Evolutionary conservation across 192 early-diverging fungal genomes (phyloP), one percentile per base, ranked within the genome.

Genomic region (Coemansia biformis): DNA sequence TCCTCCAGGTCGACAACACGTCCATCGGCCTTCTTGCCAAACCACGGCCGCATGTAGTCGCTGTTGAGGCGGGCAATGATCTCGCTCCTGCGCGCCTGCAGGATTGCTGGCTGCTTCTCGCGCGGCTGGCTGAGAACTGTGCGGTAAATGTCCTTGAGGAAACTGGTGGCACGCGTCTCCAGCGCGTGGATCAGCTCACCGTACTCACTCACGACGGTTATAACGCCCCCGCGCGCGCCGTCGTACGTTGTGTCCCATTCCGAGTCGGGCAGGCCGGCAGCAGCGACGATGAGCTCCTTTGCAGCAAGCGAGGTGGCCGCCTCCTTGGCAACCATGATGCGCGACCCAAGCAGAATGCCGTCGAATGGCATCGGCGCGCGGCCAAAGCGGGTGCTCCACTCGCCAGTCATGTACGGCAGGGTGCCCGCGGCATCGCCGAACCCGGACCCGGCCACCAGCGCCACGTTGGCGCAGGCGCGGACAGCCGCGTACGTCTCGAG

Each of bases 111-210:
- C 42, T 84, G 86, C 72, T 92, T 86, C 29, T 91, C 89, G 42
- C 84, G 81, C 31, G 94, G 90, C 33, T 90, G 81, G 50, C 59
- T 72, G 46, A 98, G 82, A 38, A 95, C 83, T 13, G 79, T 85
- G 22, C 83, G 81, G 41, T 87, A 81, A 59, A 98, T 75, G 51
- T 93, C 86, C 41, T 81, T 83, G 81, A 85, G 84, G 31, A 93
- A 75, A 40, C 63, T 54, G 17, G 85, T 79, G 47, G 88, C 91
- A 16, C 86, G 85, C 38, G 86, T 95, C 16, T 87, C 88, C 43
- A 98, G 75, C 60, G 88, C 84, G 77, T 98, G 92, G 60, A 92
- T 95, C 21, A 87, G 86, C 63, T 98, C 92, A 29, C 92, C 94
- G 31, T 91, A 75, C 61, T 95, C 92, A 30, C 89, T 93, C 38